phyloP scores from a whole-genome alignment of 148 eudicot genomes.

The Vaccinium vitisidaea region DNA sequence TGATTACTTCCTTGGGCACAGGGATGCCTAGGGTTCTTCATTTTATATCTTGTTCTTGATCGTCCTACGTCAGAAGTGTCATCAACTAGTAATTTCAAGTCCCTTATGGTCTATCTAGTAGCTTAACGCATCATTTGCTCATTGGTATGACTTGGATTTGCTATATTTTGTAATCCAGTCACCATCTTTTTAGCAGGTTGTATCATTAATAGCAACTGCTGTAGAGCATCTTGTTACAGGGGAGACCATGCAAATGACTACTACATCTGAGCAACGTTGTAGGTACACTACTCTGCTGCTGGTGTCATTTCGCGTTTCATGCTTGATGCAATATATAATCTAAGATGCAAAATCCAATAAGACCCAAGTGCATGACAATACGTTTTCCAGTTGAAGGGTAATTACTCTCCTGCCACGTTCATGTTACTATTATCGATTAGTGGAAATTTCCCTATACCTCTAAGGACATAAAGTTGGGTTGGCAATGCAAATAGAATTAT shows the following conservation, averaged over 20 bases:
- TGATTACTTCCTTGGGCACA: no score
- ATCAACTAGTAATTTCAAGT: background rate
- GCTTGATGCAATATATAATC: background rate
- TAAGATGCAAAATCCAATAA: background rate
- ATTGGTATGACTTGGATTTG: background rate
- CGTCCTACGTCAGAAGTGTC: background rate
- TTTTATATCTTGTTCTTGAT: no score
- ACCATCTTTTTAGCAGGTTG: slow-evolving; percentile 52
- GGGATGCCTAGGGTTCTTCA: no score
- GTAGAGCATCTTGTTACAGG: slow-evolving; percentile 97
- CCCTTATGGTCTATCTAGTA: background rate
- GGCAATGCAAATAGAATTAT: background rate
- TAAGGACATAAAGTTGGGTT: background rate
- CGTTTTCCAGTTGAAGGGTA: slow-evolving; percentile 9
- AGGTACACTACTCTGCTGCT: slow-evolving; percentile 44
- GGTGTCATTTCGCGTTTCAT: slow-evolving; percentile 11
- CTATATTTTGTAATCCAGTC: background rate
- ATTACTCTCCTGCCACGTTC: background rate
- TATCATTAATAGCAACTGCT: slow-evolving; percentile 73
- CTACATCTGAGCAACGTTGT: slow-evolving; percentile 75
- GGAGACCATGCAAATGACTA: slow-evolving; percentile 98
- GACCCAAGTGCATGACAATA: background rate
- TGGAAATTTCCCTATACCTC: background rate
- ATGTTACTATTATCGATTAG: background rate
- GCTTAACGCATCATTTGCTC: background rate